These are phyloP conservation scores for Echinochloa phyllopogon DNA, from an alignment of 176 grass and related monocot species.

Conservation along the genomic window DNA sequence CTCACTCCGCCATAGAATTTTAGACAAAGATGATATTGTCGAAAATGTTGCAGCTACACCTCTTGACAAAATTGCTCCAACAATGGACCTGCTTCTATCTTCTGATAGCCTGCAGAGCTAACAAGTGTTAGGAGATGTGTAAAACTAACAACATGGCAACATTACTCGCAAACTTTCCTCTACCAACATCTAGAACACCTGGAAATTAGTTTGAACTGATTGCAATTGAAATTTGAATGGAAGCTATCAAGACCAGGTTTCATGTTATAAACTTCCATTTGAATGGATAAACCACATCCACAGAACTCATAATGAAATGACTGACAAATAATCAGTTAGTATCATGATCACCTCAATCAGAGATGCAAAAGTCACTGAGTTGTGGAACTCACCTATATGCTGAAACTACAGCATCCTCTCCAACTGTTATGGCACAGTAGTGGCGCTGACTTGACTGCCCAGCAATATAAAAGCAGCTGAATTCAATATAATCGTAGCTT, in stretches of 20 bases:
- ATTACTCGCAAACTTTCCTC: background rate
- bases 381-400: constrained; percentile 78
- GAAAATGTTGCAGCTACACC: constrained; percentile 90
- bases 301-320: background rate
- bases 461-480: constrained; percentile 92
- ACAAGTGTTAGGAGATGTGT: constrained; percentile 9
- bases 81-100: constrained; percentile 91
- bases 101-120: constrained; percentile 78
- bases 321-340: constrained; percentile 12
- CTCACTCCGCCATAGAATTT: constrained; percentile 85
- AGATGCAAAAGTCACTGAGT: constrained; percentile 21
- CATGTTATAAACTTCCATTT: background rate
- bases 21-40: constrained; percentile 91
- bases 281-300: constrained; percentile 21
- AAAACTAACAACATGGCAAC: constrained; percentile 18
- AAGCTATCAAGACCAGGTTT: constrained; percentile 2
- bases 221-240: constrained; percentile 6
- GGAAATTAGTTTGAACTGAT: background rate
- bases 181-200: constrained; percentile 2
- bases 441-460: constrained; percentile 87
- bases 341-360: background rate
- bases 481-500: constrained; percentile 81
- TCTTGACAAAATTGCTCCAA: constrained; percentile 93
- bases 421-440: constrained; percentile 89
- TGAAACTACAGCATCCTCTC: constrained; percentile 92